Evolutionary conservation across 1,284 basidiomycete genomes (phyloP).

Genomic region (Violaceomyces palustris): DNA sequence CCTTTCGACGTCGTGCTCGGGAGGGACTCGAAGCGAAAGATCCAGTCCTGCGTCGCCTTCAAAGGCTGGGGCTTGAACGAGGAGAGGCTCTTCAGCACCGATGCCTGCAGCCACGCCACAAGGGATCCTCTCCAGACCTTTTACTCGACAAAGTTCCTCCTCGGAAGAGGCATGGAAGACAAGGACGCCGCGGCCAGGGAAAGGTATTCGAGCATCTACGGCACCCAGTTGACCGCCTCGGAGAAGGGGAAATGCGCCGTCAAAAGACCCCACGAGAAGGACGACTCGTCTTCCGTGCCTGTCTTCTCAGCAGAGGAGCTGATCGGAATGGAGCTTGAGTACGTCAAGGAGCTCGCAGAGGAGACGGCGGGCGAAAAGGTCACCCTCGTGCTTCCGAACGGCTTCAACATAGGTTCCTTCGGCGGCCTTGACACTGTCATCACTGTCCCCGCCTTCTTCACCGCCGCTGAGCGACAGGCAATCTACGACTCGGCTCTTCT

Average conservation of each 20-base stretch:
- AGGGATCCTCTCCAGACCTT: slow-evolving; percentile 85
- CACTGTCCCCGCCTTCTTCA: slow-evolving; percentile 50
- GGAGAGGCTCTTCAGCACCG: slow-evolving; percentile 80
- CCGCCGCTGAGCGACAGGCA: slow-evolving; percentile 73
- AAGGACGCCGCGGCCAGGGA: slow-evolving; percentile 12
- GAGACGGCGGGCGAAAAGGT: slow-evolving; percentile 59
- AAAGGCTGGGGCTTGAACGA: slow-evolving; percentile 40
- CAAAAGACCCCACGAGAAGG: slow-evolving; percentile 20
- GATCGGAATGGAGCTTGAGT: slow-evolving; percentile 86
- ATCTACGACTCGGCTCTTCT: slow-evolving; percentile 78
- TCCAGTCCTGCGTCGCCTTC: slow-evolving; percentile 66
- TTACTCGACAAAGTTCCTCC: slow-evolving; percentile 78
- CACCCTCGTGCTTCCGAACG: slow-evolving; percentile 29
- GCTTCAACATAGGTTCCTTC: slow-evolving; percentile 33
- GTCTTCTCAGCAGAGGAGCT: slow-evolving; percentile 70
- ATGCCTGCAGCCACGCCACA: slow-evolving; percentile 79
- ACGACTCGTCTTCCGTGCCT: slow-evolving; percentile 19
- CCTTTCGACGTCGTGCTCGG: slow-evolving; percentile 95
- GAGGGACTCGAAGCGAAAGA: slow-evolving; percentile 94
- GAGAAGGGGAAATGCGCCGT: slow-evolving; percentile 33
- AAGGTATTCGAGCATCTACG: slow-evolving; percentile 29
- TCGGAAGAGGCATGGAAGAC: slow-evolving; percentile 57
- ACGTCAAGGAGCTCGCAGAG: slow-evolving; percentile 83
- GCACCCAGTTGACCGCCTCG: slow-evolving; percentile 30
- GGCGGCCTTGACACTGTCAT: slow-evolving; percentile 49